Evolutionary conservation across 306 rosid genomes (phyloP).

Genomic region (Castanea sativa): DNA sequence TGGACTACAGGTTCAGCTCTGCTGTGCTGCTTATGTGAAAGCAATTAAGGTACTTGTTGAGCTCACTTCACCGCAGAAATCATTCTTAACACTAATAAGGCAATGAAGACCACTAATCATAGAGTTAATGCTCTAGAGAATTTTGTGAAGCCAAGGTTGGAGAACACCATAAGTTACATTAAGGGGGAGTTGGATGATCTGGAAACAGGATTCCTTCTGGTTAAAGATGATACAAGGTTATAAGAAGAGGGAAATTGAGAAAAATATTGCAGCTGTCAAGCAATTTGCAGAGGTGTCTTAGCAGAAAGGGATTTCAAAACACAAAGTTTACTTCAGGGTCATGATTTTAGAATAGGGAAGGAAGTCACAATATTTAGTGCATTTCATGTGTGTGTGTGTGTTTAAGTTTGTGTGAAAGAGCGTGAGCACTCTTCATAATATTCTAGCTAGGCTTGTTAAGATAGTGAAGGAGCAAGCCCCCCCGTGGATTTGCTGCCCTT

Average conservation of each 20-base stretch:
- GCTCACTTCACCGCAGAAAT: conserved; percentile 92
- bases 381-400: too few species aligned
- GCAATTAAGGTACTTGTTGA: conserved; percentile 92
- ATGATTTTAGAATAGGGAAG: too few species aligned
- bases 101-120: conserved; percentile 89
- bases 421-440: too few species aligned
- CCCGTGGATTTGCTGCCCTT: too few species aligned
- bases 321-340: too few species aligned
- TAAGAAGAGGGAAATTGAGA: conserved; percentile 79
- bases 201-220: conserved; percentile 94
- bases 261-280: conserved; percentile 47
- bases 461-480: too few species aligned
- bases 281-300: conserved; percentile 48
- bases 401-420: too few species aligned
- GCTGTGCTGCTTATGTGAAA: conserved; percentile 76
- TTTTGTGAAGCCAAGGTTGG: conserved; percentile 84
- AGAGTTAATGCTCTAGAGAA: conserved; percentile 91
- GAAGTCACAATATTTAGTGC: too few species aligned
- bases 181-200: conserved; percentile 93
- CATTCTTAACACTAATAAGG: conserved; percentile 88
- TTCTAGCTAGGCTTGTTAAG: too few species aligned
- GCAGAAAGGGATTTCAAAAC: conserved; percentile 51
- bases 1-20: conserved; percentile 87
- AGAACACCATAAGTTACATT: conserved; percentile 79
- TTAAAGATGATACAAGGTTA: conserved; percentile 88